Percentiles rank a stretch among this genome's conserved stretches.
phyloP scores from a whole-genome alignment of 2,329 filamentous ascomycete species.

The Aspergillus sp. region DNA sequence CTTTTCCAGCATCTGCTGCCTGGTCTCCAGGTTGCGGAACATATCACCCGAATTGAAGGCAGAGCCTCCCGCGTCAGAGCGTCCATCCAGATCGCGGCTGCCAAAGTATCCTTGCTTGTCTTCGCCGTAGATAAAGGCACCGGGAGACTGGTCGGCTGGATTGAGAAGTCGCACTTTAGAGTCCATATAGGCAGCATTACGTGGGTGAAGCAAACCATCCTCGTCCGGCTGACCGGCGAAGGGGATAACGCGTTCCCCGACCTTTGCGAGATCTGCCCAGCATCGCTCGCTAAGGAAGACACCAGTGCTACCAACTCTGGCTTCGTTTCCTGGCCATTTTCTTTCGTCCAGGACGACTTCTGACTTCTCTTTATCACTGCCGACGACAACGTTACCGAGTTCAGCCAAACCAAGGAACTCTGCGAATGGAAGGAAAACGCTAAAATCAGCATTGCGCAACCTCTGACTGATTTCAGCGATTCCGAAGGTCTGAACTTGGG shows the following conservation, averaged over 20 bases:
- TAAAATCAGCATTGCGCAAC: slow-evolving; percentile 89
- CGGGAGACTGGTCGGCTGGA: slow-evolving; percentile 45
- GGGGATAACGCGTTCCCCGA: slow-evolving; percentile 58
- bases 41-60: slow-evolving; percentile 90
- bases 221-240: slow-evolving; percentile 53
- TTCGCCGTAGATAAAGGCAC: slow-evolving; percentile 61
- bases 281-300: slow-evolving; percentile 93
- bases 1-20: slow-evolving; percentile 91
- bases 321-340: slow-evolving; percentile 88
- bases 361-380: slow-evolving; percentile 86
- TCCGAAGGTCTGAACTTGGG: slow-evolving; percentile 89
- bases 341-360: slow-evolving; percentile 89
- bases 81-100: slow-evolving; percentile 70
- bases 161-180: slow-evolving; percentile 53
- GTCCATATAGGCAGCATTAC: slow-evolving; percentile 36
- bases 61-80: slow-evolving; percentile 89
- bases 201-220: slow-evolving; percentile 55
- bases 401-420: slow-evolving; percentile 91
- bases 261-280: slow-evolving; percentile 83
- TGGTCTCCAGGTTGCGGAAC: slow-evolving; percentile 94
- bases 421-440: slow-evolving; percentile 88
- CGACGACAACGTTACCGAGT: slow-evolving; percentile 77
- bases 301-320: slow-evolving; percentile 83
- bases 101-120: slow-evolving; percentile 80
- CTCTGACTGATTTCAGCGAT: slow-evolving; percentile 96